phyloP scores from a whole-genome alignment of 768 basidiomycete genomes.

The Dentipellis sp. region DNA sequence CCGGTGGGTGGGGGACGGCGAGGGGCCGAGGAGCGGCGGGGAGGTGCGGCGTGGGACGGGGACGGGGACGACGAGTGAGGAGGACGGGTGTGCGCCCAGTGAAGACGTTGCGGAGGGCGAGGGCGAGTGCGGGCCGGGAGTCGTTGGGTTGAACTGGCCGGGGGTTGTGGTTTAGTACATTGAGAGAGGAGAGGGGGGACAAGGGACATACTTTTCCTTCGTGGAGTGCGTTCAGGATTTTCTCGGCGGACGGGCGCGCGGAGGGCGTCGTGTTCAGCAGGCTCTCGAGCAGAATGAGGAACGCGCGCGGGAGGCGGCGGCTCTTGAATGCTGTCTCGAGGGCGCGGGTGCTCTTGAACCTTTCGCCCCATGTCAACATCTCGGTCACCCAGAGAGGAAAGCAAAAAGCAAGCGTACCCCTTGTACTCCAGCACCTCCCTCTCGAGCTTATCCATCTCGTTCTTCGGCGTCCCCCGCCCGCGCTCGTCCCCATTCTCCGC shows the following conservation, averaged over 20 bases:
- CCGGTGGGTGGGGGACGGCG: neutral
- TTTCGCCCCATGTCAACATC: too few relatives aligned
- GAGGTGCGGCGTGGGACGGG: neutral
- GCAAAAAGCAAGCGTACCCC: slow-evolving; percentile 41
- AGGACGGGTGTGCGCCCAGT: too few relatives aligned
- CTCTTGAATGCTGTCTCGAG: slow-evolving; percentile 52
- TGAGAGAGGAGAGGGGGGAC: slow-evolving; percentile 22
- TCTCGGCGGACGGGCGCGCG: slow-evolving; percentile 62
- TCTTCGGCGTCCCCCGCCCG: slow-evolving; percentile 30
- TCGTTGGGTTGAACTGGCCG: too few relatives aligned
- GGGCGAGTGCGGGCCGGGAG: too few relatives aligned
- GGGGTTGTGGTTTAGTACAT: too few relatives aligned
- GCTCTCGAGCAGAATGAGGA: slow-evolving; percentile 63
- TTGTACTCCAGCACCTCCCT: slow-evolving; percentile 64
- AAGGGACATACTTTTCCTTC: slow-evolving; percentile 72
- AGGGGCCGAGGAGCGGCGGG: neutral
- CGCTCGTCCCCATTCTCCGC: slow-evolving; percentile 23
- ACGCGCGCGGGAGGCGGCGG: slow-evolving; percentile 63
- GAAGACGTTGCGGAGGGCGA: too few relatives aligned
- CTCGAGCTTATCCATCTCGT: slow-evolving; percentile 59
- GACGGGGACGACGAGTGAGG: neutral
- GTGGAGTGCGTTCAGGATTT: slow-evolving; percentile 57
- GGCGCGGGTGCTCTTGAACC: slow-evolving; percentile 42
- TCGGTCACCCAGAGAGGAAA: too few relatives aligned
- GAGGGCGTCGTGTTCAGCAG: slow-evolving; percentile 54